Evolutionary conservation across 306 rosid genomes (phyloP), one percentile per base, ranked within the genome.

Genomic region (Coriaria nepalensis): DNA sequence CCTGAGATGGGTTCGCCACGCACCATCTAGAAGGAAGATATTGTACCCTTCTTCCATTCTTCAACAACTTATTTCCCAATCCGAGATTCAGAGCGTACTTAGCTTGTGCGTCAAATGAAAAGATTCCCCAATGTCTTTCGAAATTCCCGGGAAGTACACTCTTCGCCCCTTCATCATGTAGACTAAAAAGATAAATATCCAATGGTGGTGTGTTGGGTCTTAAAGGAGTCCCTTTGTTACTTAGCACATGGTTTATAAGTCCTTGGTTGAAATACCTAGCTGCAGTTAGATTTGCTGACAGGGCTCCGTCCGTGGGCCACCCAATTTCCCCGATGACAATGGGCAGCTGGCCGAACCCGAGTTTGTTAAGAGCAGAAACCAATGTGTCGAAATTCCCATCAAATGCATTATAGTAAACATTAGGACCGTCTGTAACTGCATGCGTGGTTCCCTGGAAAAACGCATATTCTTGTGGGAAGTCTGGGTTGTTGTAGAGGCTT

Each of bases 81-180:
- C 93, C 87, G 33, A 85, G 95, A 77, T 79, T 75, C 53, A 90
- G 32, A 2, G 78, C 55, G 66, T 90, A 90, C 71, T 81, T 90
- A 7, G 94, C 95, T 51, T 90, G 93, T 2, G 95, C 98, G 44
- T 85, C 95, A 47, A 90, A 90, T 11, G 94, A 90, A 57, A 79
- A 85, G 10, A 90, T 71, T 41, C 98, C 98, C 95, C 98, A 90
- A 51, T 90, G 98, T 54, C 98, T 79, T 65, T 90, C 98, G 51
- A 90, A 90, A 77, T 74, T 79, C 11, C 95, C 97, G 0, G 97
- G 95, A 61, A 90, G 84, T 0, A 46, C 53, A 62, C 81, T 90
- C 72, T 90, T 90, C 5, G 92, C 92, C n/a, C 81, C 94, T 75
- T 90, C 97, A 39, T 90, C 94, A 12, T 79, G 68, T 10, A 90